These are phyloP conservation scores for Trichoderma hamatum DNA, from an alignment of 2,329 filamentous ascomycete genomes.

Conservation along the genomic window DNA sequence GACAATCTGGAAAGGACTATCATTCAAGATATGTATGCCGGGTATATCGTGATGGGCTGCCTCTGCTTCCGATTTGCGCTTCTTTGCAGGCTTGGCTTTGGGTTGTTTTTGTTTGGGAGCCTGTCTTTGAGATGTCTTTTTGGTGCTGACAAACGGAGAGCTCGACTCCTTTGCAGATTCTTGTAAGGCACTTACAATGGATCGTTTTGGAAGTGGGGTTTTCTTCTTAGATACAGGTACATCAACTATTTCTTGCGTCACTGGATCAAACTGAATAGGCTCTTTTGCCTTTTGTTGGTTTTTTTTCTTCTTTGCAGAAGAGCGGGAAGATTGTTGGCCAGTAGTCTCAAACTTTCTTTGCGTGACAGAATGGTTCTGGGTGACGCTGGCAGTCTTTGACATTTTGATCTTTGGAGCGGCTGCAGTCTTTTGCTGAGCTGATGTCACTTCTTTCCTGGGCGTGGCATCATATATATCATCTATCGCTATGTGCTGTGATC, in stretches of 20 bases:
- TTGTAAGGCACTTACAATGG: constrained; percentile 29
- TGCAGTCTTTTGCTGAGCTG: neutral
- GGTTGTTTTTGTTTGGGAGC: neutral
- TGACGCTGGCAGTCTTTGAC: neutral
- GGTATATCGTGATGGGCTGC: neutral
- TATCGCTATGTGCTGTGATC: constrained; percentile 32
- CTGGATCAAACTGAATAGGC: constrained; percentile 40
- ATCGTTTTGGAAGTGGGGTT: neutral
- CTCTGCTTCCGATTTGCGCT: constrained; percentile 25
- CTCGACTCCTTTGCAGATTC: constrained; percentile 28
- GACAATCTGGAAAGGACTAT: neutral
- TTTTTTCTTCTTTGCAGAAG: constrained; percentile 29
- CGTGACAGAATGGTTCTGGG: neutral
- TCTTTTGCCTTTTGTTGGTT: constrained; percentile 42
- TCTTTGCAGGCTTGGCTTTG: neutral
- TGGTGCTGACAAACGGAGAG: constrained; percentile 25
- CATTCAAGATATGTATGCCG: accelerated
- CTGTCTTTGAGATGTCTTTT: neutral
- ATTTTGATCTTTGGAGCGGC: neutral
- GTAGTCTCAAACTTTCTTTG: neutral
- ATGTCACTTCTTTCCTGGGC: neutral
- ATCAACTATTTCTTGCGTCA: constrained; percentile 36
- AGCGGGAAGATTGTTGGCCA: neutral
- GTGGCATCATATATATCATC: constrained; percentile 38
- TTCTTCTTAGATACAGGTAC: constrained; percentile 11